A percentile compares a stretch with the other conserved stretches of the same genome.
phyloP scores from a whole-genome alignment of 140 eudicot species.

The Bidens hawaiensis region DNA sequence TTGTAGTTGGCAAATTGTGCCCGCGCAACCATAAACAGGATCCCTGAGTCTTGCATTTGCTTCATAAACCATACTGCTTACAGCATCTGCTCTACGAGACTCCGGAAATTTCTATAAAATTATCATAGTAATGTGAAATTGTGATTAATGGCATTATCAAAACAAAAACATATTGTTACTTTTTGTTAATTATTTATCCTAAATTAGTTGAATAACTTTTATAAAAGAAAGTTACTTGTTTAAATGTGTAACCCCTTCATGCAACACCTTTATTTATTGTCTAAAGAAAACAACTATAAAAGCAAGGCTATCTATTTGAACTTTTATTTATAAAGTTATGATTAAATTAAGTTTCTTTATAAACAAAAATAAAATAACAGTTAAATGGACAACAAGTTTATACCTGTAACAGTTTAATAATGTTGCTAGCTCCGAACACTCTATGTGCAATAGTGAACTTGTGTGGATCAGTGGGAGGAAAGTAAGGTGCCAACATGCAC shows the following conservation, averaged over 20 bases:
- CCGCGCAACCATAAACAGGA: slow-evolving; percentile 75
- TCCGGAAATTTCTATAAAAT: slow-evolving; percentile 55
- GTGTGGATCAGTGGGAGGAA: slow-evolving; percentile 67
- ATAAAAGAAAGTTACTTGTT: not conserved
- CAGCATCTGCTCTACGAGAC: slow-evolving; percentile 56
- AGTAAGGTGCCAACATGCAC: slow-evolving; percentile 67
- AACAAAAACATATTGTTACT: not conserved
- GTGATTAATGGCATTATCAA: not conserved
- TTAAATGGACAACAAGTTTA: no score
- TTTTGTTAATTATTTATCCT: no score
- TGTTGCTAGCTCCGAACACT: slow-evolving; percentile 80
- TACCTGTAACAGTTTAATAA: slow-evolving; percentile 57
- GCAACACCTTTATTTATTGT: not conserved
- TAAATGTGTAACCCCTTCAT: not conserved
- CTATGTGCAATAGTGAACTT: slow-evolving; percentile 70
- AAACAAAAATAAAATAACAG: no score
- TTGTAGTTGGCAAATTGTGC: slow-evolving; percentile 64
- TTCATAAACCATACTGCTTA: slow-evolving; percentile 74
- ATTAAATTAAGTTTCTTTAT: no score
- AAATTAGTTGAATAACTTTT: not conserved
- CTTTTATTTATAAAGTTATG: not conserved
- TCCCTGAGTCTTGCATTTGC: slow-evolving; percentile 67
- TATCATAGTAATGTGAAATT: no score
- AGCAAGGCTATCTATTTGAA: not conserved
- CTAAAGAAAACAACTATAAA: not conserved